A percentile compares a stretch with the other conserved stretches of the same genome.
These are phyloP conservation scores for Papiliotrema flavescens DNA, from an alignment of 1,284 basidiomycete species.

Conservation along the genomic window DNA sequence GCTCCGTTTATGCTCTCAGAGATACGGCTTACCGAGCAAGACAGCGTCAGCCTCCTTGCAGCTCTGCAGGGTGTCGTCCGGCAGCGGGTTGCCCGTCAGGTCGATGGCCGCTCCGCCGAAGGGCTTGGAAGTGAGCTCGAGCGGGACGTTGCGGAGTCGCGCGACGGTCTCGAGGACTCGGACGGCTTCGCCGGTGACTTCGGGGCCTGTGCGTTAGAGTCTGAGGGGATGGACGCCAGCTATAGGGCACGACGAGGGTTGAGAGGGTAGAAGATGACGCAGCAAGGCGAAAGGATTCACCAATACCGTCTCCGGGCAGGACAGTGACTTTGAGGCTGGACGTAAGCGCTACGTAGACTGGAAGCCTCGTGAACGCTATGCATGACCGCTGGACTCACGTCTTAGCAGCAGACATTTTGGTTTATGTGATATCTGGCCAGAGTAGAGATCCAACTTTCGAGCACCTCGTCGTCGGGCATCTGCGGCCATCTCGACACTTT, in stretches of 20 bases:
- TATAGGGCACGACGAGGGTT: too few relatives aligned
- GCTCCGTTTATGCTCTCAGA: background rate
- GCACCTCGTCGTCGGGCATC: background rate
- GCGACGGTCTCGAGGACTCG: slow-evolving; percentile 77
- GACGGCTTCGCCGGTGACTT: slow-evolving; percentile 85
- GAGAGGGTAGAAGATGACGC: background rate
- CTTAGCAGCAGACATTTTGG: slow-evolving; percentile 16
- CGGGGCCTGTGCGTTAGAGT: slow-evolving; percentile 64
- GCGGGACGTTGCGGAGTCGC: slow-evolving; percentile 65
- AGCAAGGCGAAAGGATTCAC: slow-evolving; percentile 51
- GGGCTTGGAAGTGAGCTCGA: slow-evolving; percentile 63
- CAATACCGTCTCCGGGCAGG: slow-evolving; percentile 95
- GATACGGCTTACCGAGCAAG: slow-evolving; percentile 66
- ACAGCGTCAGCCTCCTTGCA: slow-evolving; percentile 88
- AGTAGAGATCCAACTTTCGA: background rate
- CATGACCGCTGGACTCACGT: slow-evolving; percentile 10
- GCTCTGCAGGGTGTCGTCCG: slow-evolving; percentile 77
- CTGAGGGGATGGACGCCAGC: too few relatives aligned
- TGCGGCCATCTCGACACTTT: background rate
- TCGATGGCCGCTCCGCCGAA: slow-evolving; percentile 97
- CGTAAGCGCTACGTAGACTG: slow-evolving; percentile 1
- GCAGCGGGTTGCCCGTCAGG: slow-evolving; percentile 74
- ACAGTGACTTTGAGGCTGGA: slow-evolving; percentile 72
- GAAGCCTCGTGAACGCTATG: too few relatives aligned
- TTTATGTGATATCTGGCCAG: background rate